Conservation (phyloP, 345 rosid species). For the Cardiospermum halicacabum region DNA sequence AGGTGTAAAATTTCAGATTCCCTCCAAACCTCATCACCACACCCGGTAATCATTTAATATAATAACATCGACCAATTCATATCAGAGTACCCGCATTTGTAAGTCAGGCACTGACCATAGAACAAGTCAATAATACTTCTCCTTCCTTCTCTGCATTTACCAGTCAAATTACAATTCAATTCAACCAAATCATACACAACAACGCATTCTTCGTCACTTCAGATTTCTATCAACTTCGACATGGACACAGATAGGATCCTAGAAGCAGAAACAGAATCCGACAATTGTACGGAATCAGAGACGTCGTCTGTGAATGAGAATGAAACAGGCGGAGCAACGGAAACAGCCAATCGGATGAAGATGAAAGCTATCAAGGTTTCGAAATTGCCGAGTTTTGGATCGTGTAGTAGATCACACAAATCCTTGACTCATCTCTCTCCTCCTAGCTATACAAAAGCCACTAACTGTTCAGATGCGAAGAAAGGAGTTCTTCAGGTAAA, state of each 20-base stretch:
- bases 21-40: too few relatives aligned
- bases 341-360: constrained; percentile 28
- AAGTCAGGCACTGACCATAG: too few relatives aligned
- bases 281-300: not conserved
- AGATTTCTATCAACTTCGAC: too few relatives aligned
- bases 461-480: constrained; percentile 27
- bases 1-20: too few relatives aligned
- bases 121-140: constrained; percentile 3
- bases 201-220: too few relatives aligned
- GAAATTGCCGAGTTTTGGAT: constrained; percentile 36
- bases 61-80: too few relatives aligned
- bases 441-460: constrained; percentile 26
- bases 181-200: too few relatives aligned
- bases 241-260: constrained; percentile 12
- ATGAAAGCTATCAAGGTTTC: constrained; percentile 39
- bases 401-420: constrained; percentile 18
- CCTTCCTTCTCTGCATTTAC: not conserved
- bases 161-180: not conserved
- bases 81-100: too few relatives aligned
- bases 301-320: constrained; percentile 2
- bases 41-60: too few relatives aligned
- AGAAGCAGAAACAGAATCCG: constrained; percentile 1
- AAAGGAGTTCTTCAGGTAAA: constrained; percentile 39
- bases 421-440: constrained; percentile 22
- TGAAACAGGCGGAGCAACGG: constrained; percentile 15